Evolutionary conservation across 768 basidiomycete species (phyloP), one percentile per base, ranked within the genome.

Genomic region (Boletus insuetus): DNA sequence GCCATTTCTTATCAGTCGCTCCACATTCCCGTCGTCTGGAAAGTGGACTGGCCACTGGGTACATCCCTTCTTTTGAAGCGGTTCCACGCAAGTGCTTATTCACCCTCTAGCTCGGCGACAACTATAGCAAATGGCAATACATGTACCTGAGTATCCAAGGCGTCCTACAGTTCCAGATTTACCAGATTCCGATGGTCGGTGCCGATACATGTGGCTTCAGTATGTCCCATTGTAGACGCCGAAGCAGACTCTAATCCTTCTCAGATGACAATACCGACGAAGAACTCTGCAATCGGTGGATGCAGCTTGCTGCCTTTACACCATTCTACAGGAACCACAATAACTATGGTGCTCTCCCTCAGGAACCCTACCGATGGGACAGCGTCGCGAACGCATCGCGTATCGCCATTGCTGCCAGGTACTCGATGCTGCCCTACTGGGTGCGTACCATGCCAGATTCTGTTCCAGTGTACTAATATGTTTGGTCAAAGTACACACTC

Each of bases 261-360:
- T 35, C 46, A 67, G 65, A 54, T 57, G 81, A 75, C 3, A 90
- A 91, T 67, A 84, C 85, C 9, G 82, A 89, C 60, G 90, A 92
- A 68, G 89, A 91, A 66, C 77, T 93, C 11, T 89, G 88, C 70
- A 85, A 84, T 58, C 80, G 91, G 17, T 93, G 91, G 91, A 91
- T 89, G 89, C 84, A 87, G 67, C 78, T 91, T n/a, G 78, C 86
- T 4, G 90, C 89, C 2, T 92, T 92, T 67, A 79, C 80, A 26
- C 90, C 90, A 6, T 93, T 93, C 76, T 91, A 83, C 69, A 77
- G 90, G 49, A 93, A 92, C 67, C 91, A 92, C 68, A 89, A 89
- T 58, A 69, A 76, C 32, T 75, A 74, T 50, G 82, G 82, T 22
- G 85, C 87, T 6, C 74, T 89, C 29, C 72, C 83, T n/a, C 91